phyloP scores from a whole-genome alignment of 805 yeast species.

The Candida palmyrensis region DNA sequence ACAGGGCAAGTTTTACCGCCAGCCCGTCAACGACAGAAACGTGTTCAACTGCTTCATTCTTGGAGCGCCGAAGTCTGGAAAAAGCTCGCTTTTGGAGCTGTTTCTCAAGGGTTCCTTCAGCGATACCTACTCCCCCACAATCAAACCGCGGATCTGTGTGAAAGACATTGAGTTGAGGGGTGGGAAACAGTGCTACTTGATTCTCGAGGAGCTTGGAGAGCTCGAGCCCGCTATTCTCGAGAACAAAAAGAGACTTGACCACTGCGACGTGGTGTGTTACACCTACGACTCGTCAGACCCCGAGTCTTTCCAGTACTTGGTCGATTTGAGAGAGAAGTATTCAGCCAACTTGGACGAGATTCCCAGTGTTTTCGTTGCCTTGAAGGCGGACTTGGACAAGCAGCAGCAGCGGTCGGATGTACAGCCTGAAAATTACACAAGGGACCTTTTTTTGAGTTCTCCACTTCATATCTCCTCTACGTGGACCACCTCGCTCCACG shows the following conservation, averaged over 20 bases:
- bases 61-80: constrained; percentile 86
- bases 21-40: constrained; percentile 72
- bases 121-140: constrained; percentile 73
- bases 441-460: constrained; percentile 59
- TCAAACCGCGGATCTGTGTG: constrained; percentile 75
- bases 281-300: constrained; percentile 96
- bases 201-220: constrained; percentile 86
- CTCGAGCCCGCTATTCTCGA: constrained; percentile 77
- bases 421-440: constrained; percentile 85
- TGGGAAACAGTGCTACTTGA: constrained; percentile 91
- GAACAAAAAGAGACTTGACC: constrained; percentile 61
- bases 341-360: constrained; percentile 53
- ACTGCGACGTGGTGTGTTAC: constrained; percentile 88
- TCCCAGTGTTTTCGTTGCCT: constrained; percentile 85
- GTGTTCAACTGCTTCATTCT: constrained; percentile 86
- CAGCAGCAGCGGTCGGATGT: constrained; percentile 85
- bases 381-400: constrained; percentile 92
- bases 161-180: constrained; percentile 92
- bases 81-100: constrained; percentile 76
- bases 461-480: constrained; percentile 88
- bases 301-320: constrained; percentile 80
- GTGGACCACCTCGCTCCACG: constrained; percentile 85
- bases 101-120: constrained; percentile 72
- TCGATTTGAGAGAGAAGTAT: constrained; percentile 60
- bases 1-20: constrained; percentile 59